These are phyloP conservation scores for Leccinum broughii DNA, from an alignment of 768 basidiomycete genomes.

Conservation along the genomic window DNA sequence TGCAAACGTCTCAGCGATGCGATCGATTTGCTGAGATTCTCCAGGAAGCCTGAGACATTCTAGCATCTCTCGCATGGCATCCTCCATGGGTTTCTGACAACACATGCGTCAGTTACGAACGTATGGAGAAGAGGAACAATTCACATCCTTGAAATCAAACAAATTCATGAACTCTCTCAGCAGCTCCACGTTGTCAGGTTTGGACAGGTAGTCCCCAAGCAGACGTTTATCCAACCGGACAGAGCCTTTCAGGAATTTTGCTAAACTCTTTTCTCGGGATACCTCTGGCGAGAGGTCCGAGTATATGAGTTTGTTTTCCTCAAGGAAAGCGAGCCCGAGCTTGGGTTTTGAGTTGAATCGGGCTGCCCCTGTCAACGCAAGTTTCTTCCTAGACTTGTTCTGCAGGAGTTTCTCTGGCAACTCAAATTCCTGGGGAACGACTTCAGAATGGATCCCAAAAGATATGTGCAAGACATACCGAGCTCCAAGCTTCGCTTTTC, in stretches of 20 bases:
- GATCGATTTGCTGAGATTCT: constrained; percentile 88
- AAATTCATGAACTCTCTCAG: constrained; percentile 84
- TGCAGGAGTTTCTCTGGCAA: constrained; percentile 57
- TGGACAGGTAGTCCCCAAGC: constrained; percentile 90
- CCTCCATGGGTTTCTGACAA: constrained; percentile 85
- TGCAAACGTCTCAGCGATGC: constrained; percentile 95
- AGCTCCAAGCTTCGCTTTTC: constrained; percentile 58
- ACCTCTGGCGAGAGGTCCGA: constrained; percentile 55
- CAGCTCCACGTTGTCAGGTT: constrained; percentile 81
- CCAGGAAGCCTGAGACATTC: constrained; percentile 95
- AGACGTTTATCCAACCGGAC: constrained; percentile 89
- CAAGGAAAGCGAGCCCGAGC: constrained; percentile 83
- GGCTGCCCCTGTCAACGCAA: constrained; percentile 78
- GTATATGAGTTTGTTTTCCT: constrained; percentile 90
- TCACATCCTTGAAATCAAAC: constrained; percentile 87
- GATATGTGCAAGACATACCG: constrained; percentile 42
- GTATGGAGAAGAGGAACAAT: constrained; percentile 24
- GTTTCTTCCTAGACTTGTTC: constrained; percentile 82
- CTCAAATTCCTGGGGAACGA: constrained; percentile 48
- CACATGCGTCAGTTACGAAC: constrained; percentile 4
- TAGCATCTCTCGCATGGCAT: constrained; percentile 92
- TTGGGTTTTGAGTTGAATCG: constrained; percentile 95
- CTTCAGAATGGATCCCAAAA: constrained; percentile 3
- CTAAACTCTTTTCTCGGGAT: constrained; percentile 68
- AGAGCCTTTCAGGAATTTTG: constrained; percentile 81